phyloP scores from a whole-genome alignment of 2,329 filamentous ascomycete genomes.

The Aspergillus fischeri region DNA sequence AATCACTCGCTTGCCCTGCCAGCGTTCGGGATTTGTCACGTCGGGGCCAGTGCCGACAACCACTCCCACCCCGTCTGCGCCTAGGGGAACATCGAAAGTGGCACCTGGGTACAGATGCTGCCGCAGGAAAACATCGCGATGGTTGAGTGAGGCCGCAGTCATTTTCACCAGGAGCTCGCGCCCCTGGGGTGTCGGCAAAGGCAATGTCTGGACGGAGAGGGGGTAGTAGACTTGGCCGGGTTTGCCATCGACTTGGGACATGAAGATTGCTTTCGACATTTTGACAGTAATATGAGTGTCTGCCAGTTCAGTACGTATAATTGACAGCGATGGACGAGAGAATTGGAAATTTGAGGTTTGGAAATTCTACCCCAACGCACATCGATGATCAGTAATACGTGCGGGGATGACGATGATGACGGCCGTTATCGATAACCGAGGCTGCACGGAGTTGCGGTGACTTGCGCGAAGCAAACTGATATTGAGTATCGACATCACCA shows the following conservation, averaged over 20 bases:
- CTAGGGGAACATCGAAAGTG: constrained; percentile 71
- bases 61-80: constrained; percentile 76
- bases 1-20: constrained; percentile 67
- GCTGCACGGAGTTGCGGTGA: not conserved
- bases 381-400: constrained; percentile 1
- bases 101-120: constrained; percentile 87
- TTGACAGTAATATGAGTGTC: not conserved
- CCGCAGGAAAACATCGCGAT: constrained; percentile 91
- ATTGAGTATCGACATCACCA: no score
- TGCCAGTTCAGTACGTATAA: not conserved
- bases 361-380: not conserved
- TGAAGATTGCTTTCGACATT: constrained; percentile 45
- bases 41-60: constrained; percentile 62
- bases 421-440: constrained; percentile 4
- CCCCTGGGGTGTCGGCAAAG: constrained; percentile 60
- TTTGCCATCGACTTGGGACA: constrained; percentile 57
- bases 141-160: constrained; percentile 80
- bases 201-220: constrained; percentile 53
- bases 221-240: constrained; percentile 65
- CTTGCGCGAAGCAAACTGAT: not conserved
- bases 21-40: constrained; percentile 47
- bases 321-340: not conserved
- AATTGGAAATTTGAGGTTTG: not conserved
- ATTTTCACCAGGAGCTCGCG: constrained; percentile 71
- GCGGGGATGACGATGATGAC: constrained; percentile 7